Evolutionary conservation across 108 stramenopile species (phyloP).

Genomic region (Nitzschia sp.): DNA sequence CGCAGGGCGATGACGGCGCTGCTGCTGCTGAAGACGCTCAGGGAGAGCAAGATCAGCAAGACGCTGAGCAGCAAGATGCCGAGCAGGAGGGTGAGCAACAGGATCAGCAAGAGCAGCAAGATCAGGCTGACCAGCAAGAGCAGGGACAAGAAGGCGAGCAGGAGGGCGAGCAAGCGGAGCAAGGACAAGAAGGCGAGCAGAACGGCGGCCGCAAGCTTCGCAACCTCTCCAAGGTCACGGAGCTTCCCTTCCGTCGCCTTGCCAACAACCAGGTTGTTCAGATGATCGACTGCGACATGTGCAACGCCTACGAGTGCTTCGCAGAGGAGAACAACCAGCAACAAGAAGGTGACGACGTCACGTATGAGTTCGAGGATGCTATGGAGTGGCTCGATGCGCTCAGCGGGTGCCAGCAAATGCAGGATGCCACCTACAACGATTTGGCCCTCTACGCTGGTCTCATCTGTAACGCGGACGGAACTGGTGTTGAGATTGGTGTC

Average conservation of each 20-base stretch:
- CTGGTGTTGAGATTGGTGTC: constrained; percentile 68
- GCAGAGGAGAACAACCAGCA: constrained; percentile 27
- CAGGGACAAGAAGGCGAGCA: constrained; percentile 28
- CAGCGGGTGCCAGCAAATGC: constrained; percentile 34
- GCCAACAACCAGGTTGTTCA: constrained; percentile 31
- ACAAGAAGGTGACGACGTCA: constrained; percentile 28
- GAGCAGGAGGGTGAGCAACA: constrained; percentile 29
- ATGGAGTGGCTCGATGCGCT: constrained; percentile 50
- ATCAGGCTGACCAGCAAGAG: constrained; percentile 22
- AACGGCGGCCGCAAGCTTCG: constrained; percentile 34
- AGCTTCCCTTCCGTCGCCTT: constrained; percentile 32
- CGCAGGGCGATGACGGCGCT: constrained; percentile 27
- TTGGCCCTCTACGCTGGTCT: constrained; percentile 46
- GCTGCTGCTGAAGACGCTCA: constrained; percentile 26
- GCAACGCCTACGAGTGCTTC: constrained; percentile 54
- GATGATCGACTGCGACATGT: constrained; percentile 58
- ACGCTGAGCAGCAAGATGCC: constrained; percentile 24
- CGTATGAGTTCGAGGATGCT: constrained; percentile 44
- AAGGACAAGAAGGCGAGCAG: constrained; percentile 26
- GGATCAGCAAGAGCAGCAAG: constrained; percentile 32
- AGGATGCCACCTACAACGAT: constrained; percentile 28
- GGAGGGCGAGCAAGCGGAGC: constrained; percentile 27
- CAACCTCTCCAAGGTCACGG: constrained; percentile 10
- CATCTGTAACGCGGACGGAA: constrained; percentile 69
- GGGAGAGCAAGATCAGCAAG: constrained; percentile 28